Base-by-base conservation (phyloP, 768 basidiomycete genomes). In the Tricholoma sp. region DNA sequence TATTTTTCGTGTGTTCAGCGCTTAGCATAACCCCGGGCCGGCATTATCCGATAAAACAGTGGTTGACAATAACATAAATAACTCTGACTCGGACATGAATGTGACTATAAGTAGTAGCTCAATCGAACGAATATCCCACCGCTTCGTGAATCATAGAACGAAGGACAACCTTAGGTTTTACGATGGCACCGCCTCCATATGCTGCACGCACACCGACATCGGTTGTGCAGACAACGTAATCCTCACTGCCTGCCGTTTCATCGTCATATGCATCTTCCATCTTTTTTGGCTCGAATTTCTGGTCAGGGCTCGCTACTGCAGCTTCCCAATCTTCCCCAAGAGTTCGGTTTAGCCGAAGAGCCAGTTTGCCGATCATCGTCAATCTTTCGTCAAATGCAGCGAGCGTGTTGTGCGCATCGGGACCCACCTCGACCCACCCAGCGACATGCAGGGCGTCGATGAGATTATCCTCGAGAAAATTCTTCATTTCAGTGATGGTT, bases 81-180 rank as follows among this genome's bases (percentile, higher is more conserved):
- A 32, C 31, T 32, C 31, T 32, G 31, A 32, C 3, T 32, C 31
- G 1, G 31, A 32, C 31, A 32, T 32, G 10, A 4, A 32, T 11
- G 10, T 32, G 4, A 9, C 10, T 7, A 11, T n/a, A n/a, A n/a
- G n/a, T 6, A 19, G 18, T 19, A 8, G 2, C 24, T 49, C 12
- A 50, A 12, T 50, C 47, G n/a, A 31, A 50, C 47, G 47, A 50
- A 22, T 55, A 52, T 49, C 52, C 56, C 19, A 51, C 53, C 22
- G 55, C 57, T 50, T 56, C 55, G 27, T 34, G 41, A n/a, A 60
- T 18, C 57, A 45, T 64, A 5, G 64, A 59, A 39, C 53, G 64
- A 21, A 72, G 63, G 21, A 70, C 66, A 6, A 70, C 65, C 57
- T 69, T 67, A 24, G 71, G 71, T 54, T 66, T 72, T n/a, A 72